Evolutionary conservation across 73 alveolate genomes (phyloP).

Genomic region (Paramecium biaurelia): DNA sequence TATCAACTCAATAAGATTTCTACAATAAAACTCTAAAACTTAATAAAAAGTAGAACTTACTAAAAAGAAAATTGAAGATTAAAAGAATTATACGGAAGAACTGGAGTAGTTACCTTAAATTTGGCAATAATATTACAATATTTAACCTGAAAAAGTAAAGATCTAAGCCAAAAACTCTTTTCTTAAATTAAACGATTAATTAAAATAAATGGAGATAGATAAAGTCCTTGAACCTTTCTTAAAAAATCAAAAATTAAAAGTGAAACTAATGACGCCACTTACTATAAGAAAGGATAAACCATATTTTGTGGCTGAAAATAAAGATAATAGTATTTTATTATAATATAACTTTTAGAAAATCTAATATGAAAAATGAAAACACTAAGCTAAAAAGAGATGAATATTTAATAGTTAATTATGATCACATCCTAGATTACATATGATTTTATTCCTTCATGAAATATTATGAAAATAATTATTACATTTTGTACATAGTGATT

Average conservation of each 20-base stretch:
- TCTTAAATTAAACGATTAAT: not conserved
- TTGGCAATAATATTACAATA: not conserved
- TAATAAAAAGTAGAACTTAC: not conserved
- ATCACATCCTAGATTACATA: not conserved
- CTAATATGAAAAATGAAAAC: not conserved
- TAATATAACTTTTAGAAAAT: not conserved
- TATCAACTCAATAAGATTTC: not conserved
- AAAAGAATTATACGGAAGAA: not conserved
- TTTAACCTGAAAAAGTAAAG: not conserved
- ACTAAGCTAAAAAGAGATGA: not conserved
- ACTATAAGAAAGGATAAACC: not conserved
- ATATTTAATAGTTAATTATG: not conserved
- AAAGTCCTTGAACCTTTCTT: not conserved
- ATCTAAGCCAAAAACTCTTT: not conserved
- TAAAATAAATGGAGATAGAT: not conserved
- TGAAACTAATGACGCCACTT: not conserved
- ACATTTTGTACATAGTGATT: not conserved
- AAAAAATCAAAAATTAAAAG: not conserved
- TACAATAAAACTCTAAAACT: not conserved
- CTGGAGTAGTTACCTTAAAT: not conserved
- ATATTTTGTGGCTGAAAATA: not conserved
- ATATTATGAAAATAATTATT: not conserved
- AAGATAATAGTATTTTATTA: not conserved
- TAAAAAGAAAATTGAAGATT: not conserved
- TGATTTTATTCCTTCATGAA: not conserved